Percentiles rank a stretch among this genome's conserved stretches.
Conservation (phyloP, 2,329 filamentous ascomycete species). For the Penicillium hordei region DNA sequence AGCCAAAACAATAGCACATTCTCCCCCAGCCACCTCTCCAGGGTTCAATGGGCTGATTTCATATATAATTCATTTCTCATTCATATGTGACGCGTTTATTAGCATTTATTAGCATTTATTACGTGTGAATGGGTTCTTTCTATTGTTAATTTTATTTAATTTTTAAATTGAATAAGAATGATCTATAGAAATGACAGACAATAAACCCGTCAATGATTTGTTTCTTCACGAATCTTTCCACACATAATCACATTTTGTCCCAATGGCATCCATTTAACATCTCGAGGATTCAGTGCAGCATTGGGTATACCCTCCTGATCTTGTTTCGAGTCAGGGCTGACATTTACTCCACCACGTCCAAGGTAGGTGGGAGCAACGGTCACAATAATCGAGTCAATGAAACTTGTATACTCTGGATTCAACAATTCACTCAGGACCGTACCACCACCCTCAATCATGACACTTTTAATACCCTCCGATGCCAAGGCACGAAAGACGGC, state of each 20-base stretch:
- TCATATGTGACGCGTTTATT: no score
- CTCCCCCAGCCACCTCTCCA: constrained; percentile 6
- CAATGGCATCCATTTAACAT: constrained; percentile 73
- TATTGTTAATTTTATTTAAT: background rate
- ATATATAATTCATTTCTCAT: background rate
- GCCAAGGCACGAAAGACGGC: constrained; percentile 61
- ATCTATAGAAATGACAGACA: background rate
- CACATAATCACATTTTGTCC: constrained; percentile 83
- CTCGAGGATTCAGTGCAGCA: constrained; percentile 63
- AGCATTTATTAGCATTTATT: no score
- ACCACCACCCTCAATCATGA: constrained; percentile 92
- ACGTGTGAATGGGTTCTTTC: background rate
- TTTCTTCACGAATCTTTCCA: constrained; percentile 54
- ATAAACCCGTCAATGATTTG: background rate
- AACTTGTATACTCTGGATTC: constrained; percentile 56
- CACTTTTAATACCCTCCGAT: constrained; percentile 64
- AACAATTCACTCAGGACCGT: constrained; percentile 79
- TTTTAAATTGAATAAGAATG: background rate
- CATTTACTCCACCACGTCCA: constrained; percentile 76
- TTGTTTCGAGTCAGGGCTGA: constrained; percentile 64
- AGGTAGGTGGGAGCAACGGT: constrained; percentile 89
- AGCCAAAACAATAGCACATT: constrained; percentile 26
- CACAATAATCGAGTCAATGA: constrained; percentile 77
- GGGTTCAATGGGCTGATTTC: constrained; percentile 2
- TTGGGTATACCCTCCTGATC: constrained; percentile 54